Evolutionary conservation across 805 yeast genomes (phyloP), one percentile per base, ranked within the genome.

Genomic region (Hanseniaspora nectarophila): DNA sequence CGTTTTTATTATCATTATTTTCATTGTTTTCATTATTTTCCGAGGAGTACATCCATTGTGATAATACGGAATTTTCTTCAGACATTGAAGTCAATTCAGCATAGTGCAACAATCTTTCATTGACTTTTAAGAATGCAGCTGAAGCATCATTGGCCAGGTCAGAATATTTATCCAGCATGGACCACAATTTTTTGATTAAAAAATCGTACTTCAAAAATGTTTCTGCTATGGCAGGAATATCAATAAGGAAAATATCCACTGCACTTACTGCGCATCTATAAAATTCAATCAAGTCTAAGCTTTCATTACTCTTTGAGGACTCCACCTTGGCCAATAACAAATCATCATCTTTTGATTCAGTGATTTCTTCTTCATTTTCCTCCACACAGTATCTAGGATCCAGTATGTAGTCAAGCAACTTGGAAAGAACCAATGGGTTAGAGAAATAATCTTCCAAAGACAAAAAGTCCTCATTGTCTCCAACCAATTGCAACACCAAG

Each of bases 141-240:
- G 96, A 86, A 44, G 85, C 74, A 55, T 79, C 77, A 58, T 87
- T 82, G 32, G 89, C 79, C 54, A 82, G 70, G 15, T 86, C 85
- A 8, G 75, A 73, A 2, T 75, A 75, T 51, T 74, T 73, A 59
- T 85, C 94, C 54, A 92, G 71, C 20, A 89, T 71, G 20, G 78
- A 67, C 98, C 98, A 92, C 44, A 92, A 67, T 60, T 75, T 77
- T 51, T 77, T 76, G 60, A 92, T 67, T 35, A 85, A 71, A 20
- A 72, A 74, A 4, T 76, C 70, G 55, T 80, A 77, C 58, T 85
- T 89, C 81, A 90, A 81, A 52, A 92, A 81, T 1, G 95, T 81
- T 58, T 89, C 95, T 1, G 95, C 84, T 35, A 92, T 72, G 2
- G 94, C 83, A 96, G 97, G 90, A 8, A 88, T 89, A 62, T 90